Percentiles rank a stretch among this genome's conserved stretches.
phyloP scores from a whole-genome alignment of 164 flowering plant species.

The Liquidambar formosana region DNA sequence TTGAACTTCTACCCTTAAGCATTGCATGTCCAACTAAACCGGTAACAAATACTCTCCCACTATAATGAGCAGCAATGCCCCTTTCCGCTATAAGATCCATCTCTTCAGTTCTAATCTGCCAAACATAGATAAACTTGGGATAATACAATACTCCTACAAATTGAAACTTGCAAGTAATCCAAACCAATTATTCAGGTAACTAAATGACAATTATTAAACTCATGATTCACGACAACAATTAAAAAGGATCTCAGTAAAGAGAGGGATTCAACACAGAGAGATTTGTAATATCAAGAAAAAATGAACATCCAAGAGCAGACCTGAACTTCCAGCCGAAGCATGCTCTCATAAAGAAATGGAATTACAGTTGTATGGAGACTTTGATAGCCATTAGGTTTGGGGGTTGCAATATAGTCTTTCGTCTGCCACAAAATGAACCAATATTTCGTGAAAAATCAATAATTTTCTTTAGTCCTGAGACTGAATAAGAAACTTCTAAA shows the following conservation, averaged over 20 bases:
- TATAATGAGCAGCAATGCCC: constrained; percentile 97
- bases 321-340: constrained; percentile 96
- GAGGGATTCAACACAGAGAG: constrained; percentile 3
- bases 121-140: constrained; percentile 3
- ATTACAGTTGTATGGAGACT: constrained; percentile 95
- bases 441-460: not conserved
- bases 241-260: not conserved
- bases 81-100: constrained; percentile 98
- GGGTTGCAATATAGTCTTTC: constrained; percentile 97
- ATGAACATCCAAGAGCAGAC: constrained; percentile 29
- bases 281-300: constrained; percentile 1
- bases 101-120: constrained; percentile 93
- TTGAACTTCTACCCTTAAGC: constrained; percentile 52
- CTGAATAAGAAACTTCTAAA: not conserved
- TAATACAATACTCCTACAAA: not conserved
- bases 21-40: constrained; percentile 62
- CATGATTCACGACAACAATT: not conserved
- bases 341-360: constrained; percentile 97
- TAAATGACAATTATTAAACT: not conserved
- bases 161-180: not conserved
- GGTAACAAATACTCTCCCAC: constrained; percentile 72
- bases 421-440: constrained; percentile 43
- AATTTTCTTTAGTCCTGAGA: not conserved
- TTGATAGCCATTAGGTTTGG: constrained; percentile 98
- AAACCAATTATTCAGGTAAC: constrained; percentile 1